Evolutionary conservation across 495 filamentous ascomycete genomes (phyloP), one percentile per base, ranked within the genome.

Genomic region (Trichocladium antarcticum): DNA sequence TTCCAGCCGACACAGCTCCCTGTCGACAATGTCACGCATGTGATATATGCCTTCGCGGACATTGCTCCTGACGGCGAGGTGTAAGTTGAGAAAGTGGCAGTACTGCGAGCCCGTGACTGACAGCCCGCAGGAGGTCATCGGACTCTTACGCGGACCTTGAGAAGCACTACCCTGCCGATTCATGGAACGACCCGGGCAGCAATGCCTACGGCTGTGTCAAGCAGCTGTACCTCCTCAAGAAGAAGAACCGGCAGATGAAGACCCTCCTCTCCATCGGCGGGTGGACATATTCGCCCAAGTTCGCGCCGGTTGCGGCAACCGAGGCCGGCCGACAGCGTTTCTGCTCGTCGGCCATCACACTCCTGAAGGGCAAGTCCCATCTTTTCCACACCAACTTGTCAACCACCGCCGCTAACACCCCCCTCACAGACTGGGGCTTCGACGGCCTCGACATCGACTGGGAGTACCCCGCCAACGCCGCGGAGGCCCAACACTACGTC

Each of bases 11-110:
- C 87, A 55, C 78, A 88, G 56, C 67, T 96, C 19, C 86, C 87
- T 0, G 87, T 77, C 1, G 72, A 80, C 21, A 77, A 90, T 40
- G 62, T 96, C 44, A 94, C 84, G 10, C 89, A 95, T 60, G 69
- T 95, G 1, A 71, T 95, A 5, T 95, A 95, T 57, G 77, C 89
- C 22, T 95, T 95, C 62, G 88, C 85, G 37, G 88, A 93, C 58
- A 75, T 94, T 32, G 77, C 75, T 1, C 73, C 81, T 0, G 84
- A 90, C 42, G 89, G 89, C 15, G 82, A 88, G 65, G 87, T 95
- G 76, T 88, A 76, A 51, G 74, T 68, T 4, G 0, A 7, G 1
- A 21, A 1, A 1, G 15, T 14, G 5, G 7, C 1, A 7, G 15
- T 9, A 0, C 16, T 6, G 4, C 0, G 32, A 0, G 15, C 1